These are phyloP conservation scores for Harrya chromipes DNA, from an alignment of 768 basidiomycete genomes.

Conservation along the genomic window DNA sequence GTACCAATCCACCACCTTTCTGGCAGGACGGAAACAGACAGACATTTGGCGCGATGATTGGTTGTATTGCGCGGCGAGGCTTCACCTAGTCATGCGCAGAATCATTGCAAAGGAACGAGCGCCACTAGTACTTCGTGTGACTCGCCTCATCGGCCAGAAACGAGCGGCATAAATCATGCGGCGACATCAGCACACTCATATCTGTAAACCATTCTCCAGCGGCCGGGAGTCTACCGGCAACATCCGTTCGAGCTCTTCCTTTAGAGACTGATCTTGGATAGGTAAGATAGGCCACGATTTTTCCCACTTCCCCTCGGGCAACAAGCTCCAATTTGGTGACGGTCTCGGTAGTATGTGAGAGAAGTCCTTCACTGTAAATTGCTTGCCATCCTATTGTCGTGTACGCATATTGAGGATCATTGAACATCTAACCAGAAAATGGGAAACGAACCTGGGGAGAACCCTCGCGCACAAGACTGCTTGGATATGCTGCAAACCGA, in stretches of 20 bases:
- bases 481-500: constrained; percentile 64
- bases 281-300: constrained; percentile 21
- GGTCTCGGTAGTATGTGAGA: constrained; percentile 74
- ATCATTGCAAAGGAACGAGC: not conserved
- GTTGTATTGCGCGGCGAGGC: not conserved
- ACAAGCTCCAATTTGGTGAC: constrained; percentile 68
- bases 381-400: constrained; percentile 32
- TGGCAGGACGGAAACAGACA: not conserved
- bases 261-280: constrained; percentile 17
- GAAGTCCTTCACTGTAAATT: constrained; percentile 73
- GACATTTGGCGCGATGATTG: not conserved
- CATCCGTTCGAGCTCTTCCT: constrained; percentile 17
- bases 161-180: no score
- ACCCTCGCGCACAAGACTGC: constrained; percentile 1
- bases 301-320: constrained; percentile 16
- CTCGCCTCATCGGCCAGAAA: no score
- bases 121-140: not conserved
- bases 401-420: not conserved
- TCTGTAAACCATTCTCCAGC: not conserved
- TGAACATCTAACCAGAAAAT: not conserved
- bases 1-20: constrained; percentile 7
- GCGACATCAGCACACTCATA: not conserved
- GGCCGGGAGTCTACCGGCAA: constrained; percentile 4
- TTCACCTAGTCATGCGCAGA: not conserved
- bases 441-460: constrained; percentile 10